A percentile compares a stretch with the other conserved stretches of the same genome.
phyloP scores from a whole-genome alignment of 768 basidiomycete genomes.

The Rhodotorula graminis region DNA sequence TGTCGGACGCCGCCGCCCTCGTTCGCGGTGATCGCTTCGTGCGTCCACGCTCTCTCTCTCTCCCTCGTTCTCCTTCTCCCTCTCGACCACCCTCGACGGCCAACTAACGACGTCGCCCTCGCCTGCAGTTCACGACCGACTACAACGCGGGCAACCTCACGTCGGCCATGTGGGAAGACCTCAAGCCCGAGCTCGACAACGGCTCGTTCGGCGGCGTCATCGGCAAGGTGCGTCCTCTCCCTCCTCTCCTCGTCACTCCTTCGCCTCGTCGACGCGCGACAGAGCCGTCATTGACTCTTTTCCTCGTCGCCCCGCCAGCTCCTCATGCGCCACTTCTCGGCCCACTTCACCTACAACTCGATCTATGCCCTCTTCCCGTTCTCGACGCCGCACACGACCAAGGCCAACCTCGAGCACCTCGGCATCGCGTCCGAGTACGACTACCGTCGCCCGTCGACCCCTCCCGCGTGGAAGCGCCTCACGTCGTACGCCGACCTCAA shows the following conservation, averaged over 20 bases:
- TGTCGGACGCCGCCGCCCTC: constrained; percentile 50
- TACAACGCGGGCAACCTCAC: constrained; percentile 63
- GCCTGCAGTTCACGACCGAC: constrained; percentile 18
- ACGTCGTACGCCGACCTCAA: not conserved
- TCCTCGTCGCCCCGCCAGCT: constrained; percentile 55
- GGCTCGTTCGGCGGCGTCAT: constrained; percentile 31
- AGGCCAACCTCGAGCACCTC: constrained; percentile 20
- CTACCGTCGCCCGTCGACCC: not conserved
- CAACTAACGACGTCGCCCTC: no score
- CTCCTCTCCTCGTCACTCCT: not conserved
- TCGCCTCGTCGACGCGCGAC: not conserved
- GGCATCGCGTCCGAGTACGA: constrained; percentile 23
- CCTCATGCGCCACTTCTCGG: constrained; percentile 21
- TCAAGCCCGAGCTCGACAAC: constrained; percentile 22
- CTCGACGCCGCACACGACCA: constrained; percentile 39
- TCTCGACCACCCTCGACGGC: not conserved
- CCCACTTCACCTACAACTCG: constrained; percentile 24
- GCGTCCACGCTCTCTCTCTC: constrained; percentile 55
- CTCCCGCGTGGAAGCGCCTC: constrained; percentile 6
- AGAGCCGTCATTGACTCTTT: no score
- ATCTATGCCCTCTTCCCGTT: constrained; percentile 74
- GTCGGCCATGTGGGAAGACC: constrained; percentile 60
- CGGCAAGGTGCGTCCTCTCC: constrained; percentile 14
- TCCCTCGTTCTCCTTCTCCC: not conserved
- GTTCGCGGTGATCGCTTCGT: constrained; percentile 63